These are phyloP conservation scores for Fomitopsis serialis DNA, from an alignment of 768 basidiomycete species.

Conservation along the genomic window DNA sequence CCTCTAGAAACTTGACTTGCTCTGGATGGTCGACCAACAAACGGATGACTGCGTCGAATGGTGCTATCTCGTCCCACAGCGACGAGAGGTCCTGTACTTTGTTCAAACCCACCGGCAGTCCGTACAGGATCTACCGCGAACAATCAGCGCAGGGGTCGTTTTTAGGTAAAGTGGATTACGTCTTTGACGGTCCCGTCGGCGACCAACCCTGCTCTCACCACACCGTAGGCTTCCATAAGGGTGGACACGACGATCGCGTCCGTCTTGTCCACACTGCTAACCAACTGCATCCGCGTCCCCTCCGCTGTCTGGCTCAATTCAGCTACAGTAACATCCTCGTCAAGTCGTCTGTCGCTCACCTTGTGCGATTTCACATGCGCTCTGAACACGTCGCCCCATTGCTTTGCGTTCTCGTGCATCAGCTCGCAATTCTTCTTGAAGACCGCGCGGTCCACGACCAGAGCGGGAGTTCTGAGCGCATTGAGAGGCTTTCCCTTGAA, in stretches of 20 bases:
- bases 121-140: constrained; percentile 64
- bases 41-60: constrained; percentile 54
- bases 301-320: constrained; percentile 49
- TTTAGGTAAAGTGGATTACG: constrained; percentile 37
- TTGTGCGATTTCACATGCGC: constrained; percentile 87
- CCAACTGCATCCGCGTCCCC: constrained; percentile 65
- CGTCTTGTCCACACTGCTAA: constrained; percentile 46
- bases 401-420: constrained; percentile 63
- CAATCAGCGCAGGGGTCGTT: constrained; percentile 1
- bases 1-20: constrained; percentile 62
- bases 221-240: constrained; percentile 74
- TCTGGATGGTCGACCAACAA: constrained; percentile 73
- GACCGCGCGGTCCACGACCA: constrained; percentile 67
- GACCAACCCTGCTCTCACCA: constrained; percentile 62
- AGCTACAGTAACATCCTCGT: not conserved
- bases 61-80: constrained; percentile 50
- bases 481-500: constrained; percentile 56
- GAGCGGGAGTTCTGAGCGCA: constrained; percentile 66
- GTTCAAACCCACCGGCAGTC: constrained; percentile 64
- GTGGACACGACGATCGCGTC: constrained; percentile 76
- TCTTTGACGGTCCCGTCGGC: constrained; percentile 73
- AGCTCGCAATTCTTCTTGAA: constrained; percentile 70
- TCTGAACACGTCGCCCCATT: constrained; percentile 68
- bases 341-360: constrained; percentile 28
- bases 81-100: constrained; percentile 66